Base-by-base conservation (phyloP, 441 rosid genomes). In the Gossypium laxum region DNA sequence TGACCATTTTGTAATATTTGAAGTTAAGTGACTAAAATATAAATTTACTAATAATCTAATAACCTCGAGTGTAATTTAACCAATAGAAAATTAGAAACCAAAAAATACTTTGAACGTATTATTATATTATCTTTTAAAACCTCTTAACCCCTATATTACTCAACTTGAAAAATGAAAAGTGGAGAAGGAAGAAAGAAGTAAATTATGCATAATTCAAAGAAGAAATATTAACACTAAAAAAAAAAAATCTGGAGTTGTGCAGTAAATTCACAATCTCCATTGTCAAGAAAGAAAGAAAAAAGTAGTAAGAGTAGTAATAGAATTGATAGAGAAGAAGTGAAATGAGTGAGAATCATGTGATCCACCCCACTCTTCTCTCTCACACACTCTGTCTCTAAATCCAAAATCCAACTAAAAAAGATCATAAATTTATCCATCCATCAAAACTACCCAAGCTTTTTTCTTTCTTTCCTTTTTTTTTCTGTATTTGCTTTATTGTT, bases 291-390 rank as follows among this genome's bases (percentile, higher is more conserved):
- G 34, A 14, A 11, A 48, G 41, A 28, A 1, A 32, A 32, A 1
- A 15, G 48, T 3, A 41, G 51, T 14, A 7, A 64, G 68, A 28
- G 32, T 51, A 47, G 64, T 63, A 61, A 66, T 24, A 26, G 43
- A 67, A 67, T 67, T 67, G 58, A 0, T 28, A 15, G 10, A 71
- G 73, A 51, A 11, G 30, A 67, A 63, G 66, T 74, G 69, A 74
- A 77, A 66, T 75, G 78, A 83, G 84, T 72, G 78, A 84, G 89
- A 82, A 74, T 84, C 88, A 80, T 83, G 91, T 87, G 91, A 84
- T 75, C 82, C 69, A 63, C 85, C 86, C 77, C 34, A 21, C 65
- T 56, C 38, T 54, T 34, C 77, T 21, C 73, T 71, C 73, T 51
- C 70, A 48, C 61, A 26, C 34, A 19, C 65, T 43, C 41, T 58